phyloP scores from a whole-genome alignment of 1,284 basidiomycete species.

The Singerocomus inundabilis region DNA sequence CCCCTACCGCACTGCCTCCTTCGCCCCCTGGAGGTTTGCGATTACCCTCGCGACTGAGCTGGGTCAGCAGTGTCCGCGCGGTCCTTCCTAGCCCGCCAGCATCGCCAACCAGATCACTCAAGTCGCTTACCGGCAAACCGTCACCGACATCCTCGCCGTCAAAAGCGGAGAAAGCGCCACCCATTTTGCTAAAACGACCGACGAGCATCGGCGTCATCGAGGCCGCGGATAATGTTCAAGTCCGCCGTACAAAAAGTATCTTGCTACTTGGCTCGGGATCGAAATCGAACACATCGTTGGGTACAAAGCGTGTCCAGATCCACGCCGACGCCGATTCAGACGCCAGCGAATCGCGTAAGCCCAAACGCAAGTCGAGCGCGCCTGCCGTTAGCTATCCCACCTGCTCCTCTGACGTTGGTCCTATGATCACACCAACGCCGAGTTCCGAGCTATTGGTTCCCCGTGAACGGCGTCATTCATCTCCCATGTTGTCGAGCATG shows the following conservation, averaged over 20 bases:
- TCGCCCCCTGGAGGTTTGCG: conserved; percentile 31
- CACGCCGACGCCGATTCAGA: conserved; percentile 23
- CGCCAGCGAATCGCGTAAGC: conserved; percentile 12
- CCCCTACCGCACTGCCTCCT: conserved; percentile 21
- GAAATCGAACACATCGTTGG: conserved; percentile 27
- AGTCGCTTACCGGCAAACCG: conserved; percentile 8
- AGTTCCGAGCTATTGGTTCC: conserved; percentile 26
- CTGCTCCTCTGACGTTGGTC: background rate
- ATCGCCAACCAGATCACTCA: conserved; percentile 24
- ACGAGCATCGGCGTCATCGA: conserved; percentile 33
- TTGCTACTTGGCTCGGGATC: conserved; percentile 31
- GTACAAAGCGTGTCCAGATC: conserved; percentile 33
- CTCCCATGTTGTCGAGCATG: conserved; percentile 25
- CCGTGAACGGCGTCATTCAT: conserved; percentile 33
- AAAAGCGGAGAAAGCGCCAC: conserved; percentile 9
- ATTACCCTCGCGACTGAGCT: conserved; percentile 33
- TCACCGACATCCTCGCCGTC: conserved; percentile 8
- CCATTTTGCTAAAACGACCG: conserved; percentile 21
- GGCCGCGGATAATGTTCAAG: conserved; percentile 26
- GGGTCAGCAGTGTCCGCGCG: conserved; percentile 28
- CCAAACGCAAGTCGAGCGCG: conserved; percentile 31
- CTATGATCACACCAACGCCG: background rate
- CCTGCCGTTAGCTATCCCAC: conserved; percentile 10
- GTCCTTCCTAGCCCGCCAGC: conserved; percentile 34
- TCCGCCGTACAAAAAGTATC: conserved; percentile 34